Conservation (phyloP, 495 filamentous ascomycete species). For the Penicillium soppii region DNA sequence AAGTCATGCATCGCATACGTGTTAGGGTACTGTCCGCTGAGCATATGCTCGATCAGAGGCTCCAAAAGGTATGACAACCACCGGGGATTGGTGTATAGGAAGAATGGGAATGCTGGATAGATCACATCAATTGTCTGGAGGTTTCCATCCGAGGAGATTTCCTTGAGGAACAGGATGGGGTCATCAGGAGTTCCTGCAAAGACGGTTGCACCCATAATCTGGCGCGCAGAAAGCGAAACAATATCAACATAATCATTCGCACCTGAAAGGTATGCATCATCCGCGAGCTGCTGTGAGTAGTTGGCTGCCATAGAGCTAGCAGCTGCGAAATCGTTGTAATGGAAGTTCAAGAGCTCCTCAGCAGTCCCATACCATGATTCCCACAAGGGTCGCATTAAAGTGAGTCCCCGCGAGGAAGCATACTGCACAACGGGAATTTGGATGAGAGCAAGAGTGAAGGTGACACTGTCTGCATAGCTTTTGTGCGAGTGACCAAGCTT, state of each 20-base stretch:
- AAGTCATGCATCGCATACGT: constrained; percentile 93
- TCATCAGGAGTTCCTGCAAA: constrained; percentile 85
- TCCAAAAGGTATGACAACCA: constrained; percentile 92
- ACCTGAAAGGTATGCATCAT: constrained; percentile 64
- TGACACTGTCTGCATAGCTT: constrained; percentile 49
- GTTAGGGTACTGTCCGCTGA: constrained; percentile 90
- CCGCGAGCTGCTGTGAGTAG: constrained; percentile 74
- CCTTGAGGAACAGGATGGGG: constrained; percentile 87
- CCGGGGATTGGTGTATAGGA: constrained; percentile 87
- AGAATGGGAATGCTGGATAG: constrained; percentile 93
- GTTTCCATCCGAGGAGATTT: constrained; percentile 94
- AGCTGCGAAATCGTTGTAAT: constrained; percentile 70
- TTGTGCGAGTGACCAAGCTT: constrained; percentile 33
- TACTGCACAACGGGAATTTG: constrained; percentile 87
- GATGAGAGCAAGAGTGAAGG: constrained; percentile 81
- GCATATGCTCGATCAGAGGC: constrained; percentile 85
- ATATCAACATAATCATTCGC: constrained; percentile 68
- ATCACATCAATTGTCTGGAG: constrained; percentile 97
- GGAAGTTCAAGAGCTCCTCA: constrained; percentile 67
- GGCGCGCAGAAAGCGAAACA: constrained; percentile 82
- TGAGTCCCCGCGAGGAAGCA: constrained; percentile 77
- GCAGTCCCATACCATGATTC: constrained; percentile 65
- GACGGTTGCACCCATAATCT: constrained; percentile 84
- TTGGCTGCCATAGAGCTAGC: constrained; percentile 65
- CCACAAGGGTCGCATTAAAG: constrained; percentile 85